Conservation (phyloP, 2,329 filamentous ascomycete species). For the Cordyceps sp. region DNA sequence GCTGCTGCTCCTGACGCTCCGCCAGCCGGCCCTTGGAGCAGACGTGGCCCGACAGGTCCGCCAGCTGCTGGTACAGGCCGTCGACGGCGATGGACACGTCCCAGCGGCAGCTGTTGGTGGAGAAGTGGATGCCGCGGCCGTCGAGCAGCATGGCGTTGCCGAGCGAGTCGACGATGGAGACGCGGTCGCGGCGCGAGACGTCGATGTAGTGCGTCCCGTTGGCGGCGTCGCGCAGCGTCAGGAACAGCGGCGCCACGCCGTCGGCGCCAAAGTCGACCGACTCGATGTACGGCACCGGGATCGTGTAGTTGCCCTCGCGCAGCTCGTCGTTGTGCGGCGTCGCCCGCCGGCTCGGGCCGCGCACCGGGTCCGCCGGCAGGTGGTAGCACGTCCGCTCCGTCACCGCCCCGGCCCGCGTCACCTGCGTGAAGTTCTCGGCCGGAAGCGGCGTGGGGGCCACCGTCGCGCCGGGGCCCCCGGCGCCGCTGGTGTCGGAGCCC, state of each 20-base stretch:
- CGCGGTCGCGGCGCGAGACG: slow-evolving; percentile 13
- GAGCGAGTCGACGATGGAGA: slow-evolving; percentile 14
- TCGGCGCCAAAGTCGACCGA: slow-evolving; percentile 16
- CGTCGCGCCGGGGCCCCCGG: slow-evolving; percentile 1
- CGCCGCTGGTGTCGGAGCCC: not conserved
- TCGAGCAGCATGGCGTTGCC: slow-evolving; percentile 17
- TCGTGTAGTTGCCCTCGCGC: slow-evolving; percentile 12
- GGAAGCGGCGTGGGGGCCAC: slow-evolving; percentile 6
- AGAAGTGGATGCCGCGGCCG: slow-evolving; percentile 16
- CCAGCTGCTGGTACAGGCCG: slow-evolving; percentile 17
- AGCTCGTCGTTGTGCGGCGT: slow-evolving; percentile 15
- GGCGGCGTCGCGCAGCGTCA: slow-evolving; percentile 14
- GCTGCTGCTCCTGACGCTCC: no score
- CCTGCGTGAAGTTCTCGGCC: slow-evolving; percentile 15
- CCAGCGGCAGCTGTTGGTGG: slow-evolving; percentile 15
- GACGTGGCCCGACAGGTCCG: slow-evolving; percentile 11
- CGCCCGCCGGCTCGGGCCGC: slow-evolving; percentile 9
- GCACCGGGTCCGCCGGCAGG: slow-evolving; percentile 9
- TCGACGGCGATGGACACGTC: slow-evolving; percentile 15
- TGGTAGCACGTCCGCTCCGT: slow-evolving; percentile 15
- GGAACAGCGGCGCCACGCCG: slow-evolving; percentile 14
- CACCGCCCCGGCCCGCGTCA: slow-evolving; percentile 12
- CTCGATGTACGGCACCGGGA: slow-evolving; percentile 20
- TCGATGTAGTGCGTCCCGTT: slow-evolving; percentile 15
- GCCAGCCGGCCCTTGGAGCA: slow-evolving; percentile 10